These are phyloP conservation scores for Rosa multiflora DNA, from an alignment of 306 rosid species.

Conservation along the genomic window DNA sequence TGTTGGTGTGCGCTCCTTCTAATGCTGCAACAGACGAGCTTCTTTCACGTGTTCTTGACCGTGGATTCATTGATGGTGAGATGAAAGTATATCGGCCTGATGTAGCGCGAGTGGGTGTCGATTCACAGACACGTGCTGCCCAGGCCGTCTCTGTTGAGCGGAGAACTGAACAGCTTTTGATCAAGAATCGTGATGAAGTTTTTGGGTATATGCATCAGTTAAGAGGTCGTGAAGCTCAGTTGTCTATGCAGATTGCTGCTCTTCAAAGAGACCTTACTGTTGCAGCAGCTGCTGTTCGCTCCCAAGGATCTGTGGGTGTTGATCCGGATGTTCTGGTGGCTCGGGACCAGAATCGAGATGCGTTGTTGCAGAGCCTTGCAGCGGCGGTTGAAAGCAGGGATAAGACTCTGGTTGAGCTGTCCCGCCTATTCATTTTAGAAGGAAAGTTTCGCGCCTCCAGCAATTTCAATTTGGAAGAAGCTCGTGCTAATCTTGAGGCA, in stretches of 20 bases:
- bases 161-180: slow-evolving; percentile 94
- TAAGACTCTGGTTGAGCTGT: slow-evolving; percentile 87
- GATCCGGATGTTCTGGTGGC: slow-evolving; percentile 92
- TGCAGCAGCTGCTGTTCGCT: slow-evolving; percentile 82
- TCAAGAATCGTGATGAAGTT: slow-evolving; percentile 80
- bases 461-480: slow-evolving; percentile 90
- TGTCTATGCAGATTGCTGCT: slow-evolving; percentile 63
- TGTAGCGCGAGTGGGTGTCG: slow-evolving; percentile 98
- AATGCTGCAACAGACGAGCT: slow-evolving; percentile 99
- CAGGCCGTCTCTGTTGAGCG: slow-evolving; percentile 99
- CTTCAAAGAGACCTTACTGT: slow-evolving; percentile 92
- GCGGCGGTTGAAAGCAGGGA: slow-evolving; percentile 94
- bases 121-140: slow-evolving; percentile 98
- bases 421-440: slow-evolving; percentile 86
- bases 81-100: slow-evolving; percentile 99
- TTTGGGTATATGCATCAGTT: slow-evolving; percentile 93
- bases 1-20: slow-evolving; percentile 98
- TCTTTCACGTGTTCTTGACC: slow-evolving; percentile 95
- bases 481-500: slow-evolving; percentile 94
- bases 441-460: slow-evolving; percentile 80
- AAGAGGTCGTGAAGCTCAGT: slow-evolving; percentile 71
- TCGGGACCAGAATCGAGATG: slow-evolving; percentile 83
- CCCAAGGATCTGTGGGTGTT: slow-evolving; percentile 97
- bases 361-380: slow-evolving; percentile 85
- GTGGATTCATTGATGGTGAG: slow-evolving; percentile 98